Evolutionary conservation across 1,139 yeast species (phyloP).

Genomic region (Suzukiozyma palmioleophila): DNA sequence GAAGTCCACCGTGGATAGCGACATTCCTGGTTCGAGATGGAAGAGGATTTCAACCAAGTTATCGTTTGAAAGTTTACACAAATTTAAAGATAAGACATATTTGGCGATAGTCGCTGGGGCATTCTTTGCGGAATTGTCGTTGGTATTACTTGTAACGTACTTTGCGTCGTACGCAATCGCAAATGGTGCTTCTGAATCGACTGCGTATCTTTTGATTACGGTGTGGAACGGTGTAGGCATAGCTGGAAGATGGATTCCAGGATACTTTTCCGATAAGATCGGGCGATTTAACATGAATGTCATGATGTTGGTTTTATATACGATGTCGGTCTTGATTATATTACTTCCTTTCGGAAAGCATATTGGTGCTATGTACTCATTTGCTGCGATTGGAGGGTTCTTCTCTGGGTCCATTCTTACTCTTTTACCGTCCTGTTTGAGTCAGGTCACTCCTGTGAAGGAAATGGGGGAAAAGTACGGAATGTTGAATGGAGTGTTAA

Average conservation of each 20-base stretch:
- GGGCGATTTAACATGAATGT: slow-evolving; percentile 41
- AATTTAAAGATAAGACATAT: slow-evolving; percentile 15
- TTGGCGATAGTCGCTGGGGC: slow-evolving; percentile 29
- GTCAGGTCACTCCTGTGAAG: slow-evolving; percentile 32
- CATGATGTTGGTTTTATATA: slow-evolving; percentile 28
- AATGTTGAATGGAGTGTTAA: slow-evolving; percentile 32
- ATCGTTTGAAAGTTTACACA: slow-evolving; percentile 6
- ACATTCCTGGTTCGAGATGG: slow-evolving; percentile 1
- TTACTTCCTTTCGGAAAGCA: slow-evolving; percentile 39
- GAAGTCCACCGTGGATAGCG: neutral
- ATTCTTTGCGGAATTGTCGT: slow-evolving; percentile 54
- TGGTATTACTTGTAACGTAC: slow-evolving; percentile 46
- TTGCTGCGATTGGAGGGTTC: slow-evolving; percentile 31
- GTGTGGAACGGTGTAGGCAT: slow-evolving; percentile 39
- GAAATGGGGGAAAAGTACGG: slow-evolving; percentile 43
- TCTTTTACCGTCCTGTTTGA: slow-evolving; percentile 38
- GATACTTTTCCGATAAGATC: slow-evolving; percentile 29
- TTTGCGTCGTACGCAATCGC: slow-evolving; percentile 42
- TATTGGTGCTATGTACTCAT: slow-evolving; percentile 28
- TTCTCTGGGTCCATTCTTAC: slow-evolving; percentile 27
- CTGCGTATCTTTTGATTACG: slow-evolving; percentile 33
- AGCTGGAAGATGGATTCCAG: slow-evolving; percentile 36
- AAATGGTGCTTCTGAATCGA: slow-evolving; percentile 34
- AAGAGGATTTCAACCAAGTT: slow-evolving; percentile 4
- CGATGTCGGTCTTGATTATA: slow-evolving; percentile 27